These are phyloP conservation scores for Citrullus amarus DNA, from an alignment of 306 rosid species.

Conservation along the genomic window DNA sequence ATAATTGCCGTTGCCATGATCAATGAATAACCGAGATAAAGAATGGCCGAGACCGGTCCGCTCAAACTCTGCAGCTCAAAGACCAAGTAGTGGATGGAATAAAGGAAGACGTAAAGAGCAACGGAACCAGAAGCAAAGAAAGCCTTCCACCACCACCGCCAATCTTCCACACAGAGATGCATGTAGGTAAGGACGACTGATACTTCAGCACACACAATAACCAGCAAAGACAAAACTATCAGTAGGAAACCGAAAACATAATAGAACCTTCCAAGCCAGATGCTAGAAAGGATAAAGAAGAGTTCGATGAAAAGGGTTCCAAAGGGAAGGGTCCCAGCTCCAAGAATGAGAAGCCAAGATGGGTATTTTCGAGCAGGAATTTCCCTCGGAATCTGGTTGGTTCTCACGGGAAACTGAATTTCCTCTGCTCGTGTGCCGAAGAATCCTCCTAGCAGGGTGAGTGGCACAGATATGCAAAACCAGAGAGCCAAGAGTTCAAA, in stretches of 20 bases:
- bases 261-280: slow-evolving; percentile 96
- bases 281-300: slow-evolving; percentile 93
- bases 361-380: slow-evolving; percentile 85
- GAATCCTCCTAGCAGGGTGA: slow-evolving; percentile 84
- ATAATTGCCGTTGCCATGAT: slow-evolving; percentile 90
- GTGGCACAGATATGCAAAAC: slow-evolving; percentile 97
- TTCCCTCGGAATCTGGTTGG: slow-evolving; percentile 95
- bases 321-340: slow-evolving; percentile 94
- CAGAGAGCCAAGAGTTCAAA: slow-evolving; percentile 71
- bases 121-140: slow-evolving; percentile 95
- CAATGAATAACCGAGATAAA: slow-evolving; percentile 84
- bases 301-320: slow-evolving; percentile 97
- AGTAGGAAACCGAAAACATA: slow-evolving; percentile 85
- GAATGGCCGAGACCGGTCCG: slow-evolving; percentile 81
- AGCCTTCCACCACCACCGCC: slow-evolving; percentile 99
- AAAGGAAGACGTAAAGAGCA: slow-evolving; percentile 72
- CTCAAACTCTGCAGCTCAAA: slow-evolving; percentile 94
- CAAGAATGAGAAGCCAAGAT: slow-evolving; percentile 94
- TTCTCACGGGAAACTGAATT: slow-evolving; percentile 73
- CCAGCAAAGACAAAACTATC: slow-evolving; percentile 61
- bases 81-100: slow-evolving; percentile 89
- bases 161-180: slow-evolving; percentile 98
- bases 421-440: slow-evolving; percentile 62
- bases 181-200: slow-evolving; percentile 94
- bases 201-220: slow-evolving; percentile 86